phyloP scores from a whole-genome alignment of 1,284 basidiomycete species.

The Somion occarium region DNA sequence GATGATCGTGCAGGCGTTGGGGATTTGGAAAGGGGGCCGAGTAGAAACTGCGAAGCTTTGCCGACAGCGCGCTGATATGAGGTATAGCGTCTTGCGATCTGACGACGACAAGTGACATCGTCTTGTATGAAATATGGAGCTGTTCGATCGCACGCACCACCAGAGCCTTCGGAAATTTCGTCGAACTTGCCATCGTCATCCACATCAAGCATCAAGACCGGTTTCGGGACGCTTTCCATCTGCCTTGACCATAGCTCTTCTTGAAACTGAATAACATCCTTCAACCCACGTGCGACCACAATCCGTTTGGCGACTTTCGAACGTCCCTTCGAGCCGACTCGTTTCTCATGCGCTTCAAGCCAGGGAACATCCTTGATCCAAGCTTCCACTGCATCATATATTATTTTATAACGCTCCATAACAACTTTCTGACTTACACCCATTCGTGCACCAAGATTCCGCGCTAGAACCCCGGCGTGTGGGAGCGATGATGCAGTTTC shows the following conservation, averaged over 20 bases:
- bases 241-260: slow-evolving; percentile 50
- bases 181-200: slow-evolving; percentile 29
- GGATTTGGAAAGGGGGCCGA: slow-evolving; percentile 40
- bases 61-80: slow-evolving; percentile 34
- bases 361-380: slow-evolving; percentile 67
- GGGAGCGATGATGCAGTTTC: slow-evolving; percentile 51
- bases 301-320: slow-evolving; percentile 55
- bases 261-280: slow-evolving; percentile 65
- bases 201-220: slow-evolving; percentile 34
- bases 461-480: slow-evolving; percentile 48
- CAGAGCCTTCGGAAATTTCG: slow-evolving; percentile 5
- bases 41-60: slow-evolving; percentile 49
- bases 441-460: slow-evolving; percentile 46
- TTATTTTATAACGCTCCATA: slow-evolving; percentile 60
- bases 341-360: slow-evolving; percentile 40
- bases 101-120: slow-evolving; percentile 5
- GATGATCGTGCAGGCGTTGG: slow-evolving; percentile 20
- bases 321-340: slow-evolving; percentile 30
- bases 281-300: slow-evolving; percentile 57
- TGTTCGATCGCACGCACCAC: slow-evolving; percentile 9
- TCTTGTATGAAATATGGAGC: slow-evolving; percentile 3
- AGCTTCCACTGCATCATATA: slow-evolving; percentile 53
- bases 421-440: slow-evolving; percentile 48
- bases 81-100: slow-evolving; percentile 29
- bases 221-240: slow-evolving; percentile 29